These are phyloP conservation scores for Acacia pycnantha DNA, from an alignment of 331 rosid species.

Conservation along the genomic window DNA sequence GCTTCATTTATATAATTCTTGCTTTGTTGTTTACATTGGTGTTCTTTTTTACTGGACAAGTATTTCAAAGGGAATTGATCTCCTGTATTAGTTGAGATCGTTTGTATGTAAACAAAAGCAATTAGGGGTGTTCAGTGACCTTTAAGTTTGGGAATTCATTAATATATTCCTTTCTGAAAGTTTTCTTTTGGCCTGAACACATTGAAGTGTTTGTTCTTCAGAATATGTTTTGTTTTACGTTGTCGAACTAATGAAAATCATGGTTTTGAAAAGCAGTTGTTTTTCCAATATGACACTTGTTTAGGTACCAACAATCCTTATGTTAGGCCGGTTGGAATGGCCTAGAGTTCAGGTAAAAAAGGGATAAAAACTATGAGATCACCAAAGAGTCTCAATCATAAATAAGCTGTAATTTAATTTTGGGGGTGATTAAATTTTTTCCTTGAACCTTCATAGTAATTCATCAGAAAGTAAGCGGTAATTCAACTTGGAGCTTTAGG, in stretches of 20 bases:
- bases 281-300: not conserved
- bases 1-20: constrained; percentile 34
- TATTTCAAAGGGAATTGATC: not conserved
- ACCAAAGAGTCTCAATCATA: too few species aligned
- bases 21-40: constrained; percentile 28
- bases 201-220: not conserved
- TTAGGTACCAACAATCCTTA: not conserved
- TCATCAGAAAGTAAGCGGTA: not conserved
- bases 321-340: not conserved
- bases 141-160: not conserved
- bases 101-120: not conserved
- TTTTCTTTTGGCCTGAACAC: not conserved
- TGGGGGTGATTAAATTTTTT: too few species aligned
- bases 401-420: too few species aligned
- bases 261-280: not conserved
- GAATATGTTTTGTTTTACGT: not conserved
- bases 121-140: not conserved
- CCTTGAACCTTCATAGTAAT: too few species aligned
- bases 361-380: too few species aligned
- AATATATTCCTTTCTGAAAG: not conserved
- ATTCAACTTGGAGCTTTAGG: not conserved
- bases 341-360: not conserved
- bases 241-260: not conserved
- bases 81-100: not conserved
- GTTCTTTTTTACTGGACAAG: constrained; percentile 1